Evolutionary conservation across 1,139 yeast genomes (phyloP).

Genomic region (Geotrichum klebahnii): DNA sequence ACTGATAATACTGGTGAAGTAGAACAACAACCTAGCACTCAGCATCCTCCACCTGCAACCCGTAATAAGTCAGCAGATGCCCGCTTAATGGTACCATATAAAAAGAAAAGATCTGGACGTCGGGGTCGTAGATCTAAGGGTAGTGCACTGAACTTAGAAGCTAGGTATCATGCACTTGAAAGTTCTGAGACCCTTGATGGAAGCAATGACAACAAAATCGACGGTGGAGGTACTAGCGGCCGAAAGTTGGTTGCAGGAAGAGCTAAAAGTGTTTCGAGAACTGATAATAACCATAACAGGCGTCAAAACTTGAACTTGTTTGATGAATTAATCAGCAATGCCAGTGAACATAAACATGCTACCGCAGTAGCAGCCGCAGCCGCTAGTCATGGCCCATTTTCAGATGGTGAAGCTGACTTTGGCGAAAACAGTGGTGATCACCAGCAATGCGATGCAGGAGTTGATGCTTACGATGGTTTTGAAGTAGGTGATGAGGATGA

Average conservation of each 20-base stretch:
- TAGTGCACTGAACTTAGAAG: slow-evolving; percentile 26
- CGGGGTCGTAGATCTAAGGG: slow-evolving; percentile 8
- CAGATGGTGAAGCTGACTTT: slow-evolving; percentile 17
- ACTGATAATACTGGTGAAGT: slow-evolving; percentile 3
- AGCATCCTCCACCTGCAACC: background rate
- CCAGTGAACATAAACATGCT: slow-evolving; percentile 1
- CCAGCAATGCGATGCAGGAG: slow-evolving; percentile 18
- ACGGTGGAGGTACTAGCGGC: background rate
- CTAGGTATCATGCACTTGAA: slow-evolving; percentile 29
- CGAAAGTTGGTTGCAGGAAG: background rate
- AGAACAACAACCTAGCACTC: background rate
- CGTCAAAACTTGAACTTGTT: slow-evolving; percentile 8
- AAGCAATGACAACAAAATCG: slow-evolving; percentile 8
- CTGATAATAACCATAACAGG: background rate
- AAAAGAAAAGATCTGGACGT: slow-evolving; percentile 8
- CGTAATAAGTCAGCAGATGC: slow-evolving; percentile 12
- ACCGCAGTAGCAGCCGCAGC: background rate
- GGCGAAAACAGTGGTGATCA: too few relatives aligned
- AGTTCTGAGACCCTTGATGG: slow-evolving; percentile 15
- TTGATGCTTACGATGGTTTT: slow-evolving; percentile 15
- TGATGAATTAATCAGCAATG: slow-evolving; percentile 14
- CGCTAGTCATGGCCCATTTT: slow-evolving; percentile 16
- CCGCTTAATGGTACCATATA: background rate
- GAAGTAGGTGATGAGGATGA: background rate
- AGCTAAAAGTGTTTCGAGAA: background rate